These are phyloP conservation scores for Chrysanthemum lavandulifolium DNA, from an alignment of 129 eudicot genomes.

Conservation along the genomic window DNA sequence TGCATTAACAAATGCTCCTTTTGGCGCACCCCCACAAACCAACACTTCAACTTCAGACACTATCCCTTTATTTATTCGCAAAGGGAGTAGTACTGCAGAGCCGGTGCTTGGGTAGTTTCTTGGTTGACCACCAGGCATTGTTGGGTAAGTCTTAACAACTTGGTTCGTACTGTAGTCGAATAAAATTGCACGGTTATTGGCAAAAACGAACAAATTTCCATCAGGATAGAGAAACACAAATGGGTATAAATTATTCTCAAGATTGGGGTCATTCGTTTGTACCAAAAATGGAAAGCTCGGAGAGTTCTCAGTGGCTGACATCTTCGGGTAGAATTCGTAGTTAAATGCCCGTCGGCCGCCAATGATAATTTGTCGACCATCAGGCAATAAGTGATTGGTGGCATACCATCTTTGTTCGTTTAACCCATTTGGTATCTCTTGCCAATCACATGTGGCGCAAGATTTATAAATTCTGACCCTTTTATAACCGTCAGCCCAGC, in stretches of 20 bases:
- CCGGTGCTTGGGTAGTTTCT: constrained; percentile 73
- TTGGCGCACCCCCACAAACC: constrained; percentile 74
- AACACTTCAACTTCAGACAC: constrained; percentile 39
- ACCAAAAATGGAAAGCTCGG: constrained; percentile 40
- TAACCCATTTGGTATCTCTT: constrained; percentile 34
- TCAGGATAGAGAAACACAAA: constrained; percentile 59
- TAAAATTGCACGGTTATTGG: constrained; percentile 65
- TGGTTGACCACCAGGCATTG: constrained; percentile 66
- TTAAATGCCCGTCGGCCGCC: constrained; percentile 64
- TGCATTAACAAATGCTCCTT: constrained; percentile 38
- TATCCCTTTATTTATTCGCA: constrained; percentile 32
- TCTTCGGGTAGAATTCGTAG: constrained; percentile 68
- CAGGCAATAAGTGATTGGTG: constrained; percentile 60
- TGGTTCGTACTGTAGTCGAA: constrained; percentile 37
- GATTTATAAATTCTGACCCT: constrained; percentile 40
- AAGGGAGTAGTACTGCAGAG: constrained; percentile 68
- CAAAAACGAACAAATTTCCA: constrained; percentile 66
- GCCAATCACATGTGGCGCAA: constrained; percentile 55
- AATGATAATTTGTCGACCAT: constrained; percentile 52
- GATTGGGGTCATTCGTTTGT: constrained; percentile 44
- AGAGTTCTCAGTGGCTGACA: constrained; percentile 6
- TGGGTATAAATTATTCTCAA: constrained; percentile 71
- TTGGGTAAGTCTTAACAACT: constrained; percentile 54
- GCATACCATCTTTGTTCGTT: constrained; percentile 58
- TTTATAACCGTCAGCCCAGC: constrained; percentile 59